phyloP scores from a whole-genome alignment of 2,329 filamentous ascomycete species.

The Cercospora zeae-maydis region DNA sequence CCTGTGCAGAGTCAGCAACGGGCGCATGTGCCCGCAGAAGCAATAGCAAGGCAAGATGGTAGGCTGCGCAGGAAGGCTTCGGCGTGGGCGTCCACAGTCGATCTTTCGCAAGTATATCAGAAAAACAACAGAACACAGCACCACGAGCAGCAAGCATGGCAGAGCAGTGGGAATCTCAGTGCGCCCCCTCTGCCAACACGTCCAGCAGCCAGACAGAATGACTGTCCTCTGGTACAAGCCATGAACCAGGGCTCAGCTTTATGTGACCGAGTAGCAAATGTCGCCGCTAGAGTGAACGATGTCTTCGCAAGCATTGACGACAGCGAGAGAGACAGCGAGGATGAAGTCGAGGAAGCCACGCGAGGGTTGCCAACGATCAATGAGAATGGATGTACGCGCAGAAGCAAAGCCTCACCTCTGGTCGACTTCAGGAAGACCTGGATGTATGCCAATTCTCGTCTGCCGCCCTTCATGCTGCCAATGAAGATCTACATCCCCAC shows the following conservation, averaged over 20 bases:
- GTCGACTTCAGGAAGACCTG: slow-evolving; percentile 60
- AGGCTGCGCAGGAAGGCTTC: slow-evolving; percentile 17
- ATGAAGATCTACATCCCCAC: slow-evolving; percentile 70
- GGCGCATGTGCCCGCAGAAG: slow-evolving; percentile 4
- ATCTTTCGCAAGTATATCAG: slow-evolving; percentile 10
- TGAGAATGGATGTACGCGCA: background rate
- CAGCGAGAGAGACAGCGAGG: slow-evolving; percentile 49
- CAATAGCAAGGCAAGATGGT: slow-evolving; percentile 7
- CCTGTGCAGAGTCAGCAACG: slow-evolving; percentile 18
- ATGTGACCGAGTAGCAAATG: slow-evolving; percentile 58
- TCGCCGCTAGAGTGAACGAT: slow-evolving; percentile 61
- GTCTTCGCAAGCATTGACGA: slow-evolving; percentile 70
- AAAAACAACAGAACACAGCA: background rate
- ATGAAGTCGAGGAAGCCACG: slow-evolving; percentile 50
- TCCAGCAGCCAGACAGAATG: slow-evolving; percentile 9
- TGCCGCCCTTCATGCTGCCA: slow-evolving; percentile 64
- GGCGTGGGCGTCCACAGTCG: slow-evolving; percentile 15
- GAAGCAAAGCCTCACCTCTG: slow-evolving; percentile 9
- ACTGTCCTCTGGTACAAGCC: slow-evolving; percentile 22
- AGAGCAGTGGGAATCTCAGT: slow-evolving; percentile 18
- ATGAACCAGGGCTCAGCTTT: slow-evolving; percentile 44
- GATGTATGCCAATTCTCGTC: slow-evolving; percentile 70
- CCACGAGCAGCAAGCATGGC: slow-evolving; percentile 15
- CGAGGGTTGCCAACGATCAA: slow-evolving; percentile 6
- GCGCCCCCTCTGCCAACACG: slow-evolving; percentile 4